A percentile compares a stretch with the other conserved stretches of the same genome.
Evolutionary conservation across 2,329 filamentous ascomycete genomes (phyloP).

Genomic region (Didymella arachidicola): DNA sequence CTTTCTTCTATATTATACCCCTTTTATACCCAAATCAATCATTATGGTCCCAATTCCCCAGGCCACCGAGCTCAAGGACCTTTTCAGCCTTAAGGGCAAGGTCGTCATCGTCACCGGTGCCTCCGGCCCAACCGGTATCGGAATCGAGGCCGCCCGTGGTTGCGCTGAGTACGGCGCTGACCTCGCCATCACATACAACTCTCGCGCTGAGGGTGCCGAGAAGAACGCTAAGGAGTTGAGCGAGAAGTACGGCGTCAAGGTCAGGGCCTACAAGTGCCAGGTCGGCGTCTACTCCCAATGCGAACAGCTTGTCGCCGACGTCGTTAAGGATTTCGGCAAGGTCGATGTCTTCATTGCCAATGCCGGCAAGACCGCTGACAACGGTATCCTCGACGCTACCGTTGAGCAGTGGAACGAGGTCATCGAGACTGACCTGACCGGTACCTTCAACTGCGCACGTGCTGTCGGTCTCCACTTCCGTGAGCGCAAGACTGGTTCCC

Average conservation of each 20-base stretch:
- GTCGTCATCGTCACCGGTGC: slow-evolving; percentile 62
- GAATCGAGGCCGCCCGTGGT: slow-evolving; percentile 70
- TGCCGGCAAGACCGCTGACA: slow-evolving; percentile 74
- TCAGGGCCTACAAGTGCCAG: slow-evolving; percentile 72
- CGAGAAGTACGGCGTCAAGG: slow-evolving; percentile 69
- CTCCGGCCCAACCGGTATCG: slow-evolving; percentile 71
- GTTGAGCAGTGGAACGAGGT: slow-evolving; percentile 78
- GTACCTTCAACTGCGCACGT: slow-evolving; percentile 85
- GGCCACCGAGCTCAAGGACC: slow-evolving; percentile 64
- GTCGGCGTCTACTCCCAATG: slow-evolving; percentile 65
- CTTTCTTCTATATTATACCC: slow-evolving; percentile 19
- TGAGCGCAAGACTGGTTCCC: slow-evolving; percentile 68
- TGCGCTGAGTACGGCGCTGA: slow-evolving; percentile 71
- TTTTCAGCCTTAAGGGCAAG: slow-evolving; percentile 62
- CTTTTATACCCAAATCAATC: slow-evolving; percentile 51
- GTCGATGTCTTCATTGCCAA: slow-evolving; percentile 74
- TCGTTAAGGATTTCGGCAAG: slow-evolving; percentile 74
- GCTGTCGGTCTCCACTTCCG: slow-evolving; percentile 84
- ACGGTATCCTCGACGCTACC: slow-evolving; percentile 72
- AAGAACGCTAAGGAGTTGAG: slow-evolving; percentile 70
- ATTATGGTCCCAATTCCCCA: slow-evolving; percentile 59
- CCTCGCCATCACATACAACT: slow-evolving; percentile 72
- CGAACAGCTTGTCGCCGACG: slow-evolving; percentile 64
- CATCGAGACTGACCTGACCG: slow-evolving; percentile 86
- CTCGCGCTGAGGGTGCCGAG: slow-evolving; percentile 67